Evolutionary conservation across 805 yeast genomes (phyloP), one percentile per base, ranked within the genome.

Genomic region (Ogataea kodamae): DNA sequence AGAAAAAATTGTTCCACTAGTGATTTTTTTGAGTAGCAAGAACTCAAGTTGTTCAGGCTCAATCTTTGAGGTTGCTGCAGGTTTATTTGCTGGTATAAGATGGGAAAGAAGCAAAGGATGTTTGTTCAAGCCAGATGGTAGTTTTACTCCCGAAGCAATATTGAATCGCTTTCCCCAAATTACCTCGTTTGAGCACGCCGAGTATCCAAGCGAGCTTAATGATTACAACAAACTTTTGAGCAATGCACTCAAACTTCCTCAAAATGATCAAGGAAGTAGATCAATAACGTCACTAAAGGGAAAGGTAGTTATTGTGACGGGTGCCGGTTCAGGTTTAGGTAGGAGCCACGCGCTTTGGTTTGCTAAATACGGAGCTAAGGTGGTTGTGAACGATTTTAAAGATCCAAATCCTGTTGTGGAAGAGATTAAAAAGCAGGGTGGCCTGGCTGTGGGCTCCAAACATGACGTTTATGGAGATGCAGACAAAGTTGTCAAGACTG

Each of bases 281-380:
- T 65, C 65, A 33, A 60, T 67, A 15, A 69, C 82, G 28, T 76
- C 87, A 18, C 65, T 90, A 56, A 77, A 76, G 55, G 88, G 70
- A 48, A 85, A 84, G 63, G 96, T 90, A 37, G 96, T 87, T 21
- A 73, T 90, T 39, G 76, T 90, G 36, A 90, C 97, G 11, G 98
- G 98, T 44, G 89, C 96, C 25, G 97, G 96, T 43, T 80, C 84
- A 30, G 98, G 98, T 28, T 72, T 90, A 49, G 98, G 98, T 43
- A 78, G 81, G 57, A 83, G 88, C 39, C 94, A 90, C 64, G 95
- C 97, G 3, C 62, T 76, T 31, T 71, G 76, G 57, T 81, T 83
- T 56, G 97, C 94, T 37, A 81, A 74, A 59, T 85, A 85, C 50
- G 98, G 97, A 42, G 97, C 97, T 17, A 87, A 81, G 64, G 92